These are phyloP conservation scores for Chrysochromulina tobinii DNA, from an alignment of 78 protist species.

Conservation along the genomic window DNA sequence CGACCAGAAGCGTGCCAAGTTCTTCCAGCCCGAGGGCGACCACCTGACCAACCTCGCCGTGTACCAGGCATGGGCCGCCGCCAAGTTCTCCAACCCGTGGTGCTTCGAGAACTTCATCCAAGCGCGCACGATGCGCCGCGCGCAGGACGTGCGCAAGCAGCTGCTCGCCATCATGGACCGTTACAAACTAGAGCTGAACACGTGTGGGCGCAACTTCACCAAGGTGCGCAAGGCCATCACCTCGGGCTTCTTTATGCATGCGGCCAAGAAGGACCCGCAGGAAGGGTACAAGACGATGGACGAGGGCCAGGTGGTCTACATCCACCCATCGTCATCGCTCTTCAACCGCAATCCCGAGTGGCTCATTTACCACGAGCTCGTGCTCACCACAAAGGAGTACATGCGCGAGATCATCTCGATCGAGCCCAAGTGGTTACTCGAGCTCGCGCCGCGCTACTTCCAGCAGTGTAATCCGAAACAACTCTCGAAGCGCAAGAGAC, in stretches of 20 bases:
- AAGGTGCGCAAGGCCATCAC: constrained; percentile 83
- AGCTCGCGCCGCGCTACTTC: constrained; percentile 93
- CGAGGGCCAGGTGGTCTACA: constrained; percentile 84
- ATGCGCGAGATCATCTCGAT: constrained; percentile 89
- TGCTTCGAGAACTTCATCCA: constrained; percentile 97
- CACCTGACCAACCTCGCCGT: constrained; percentile 94
- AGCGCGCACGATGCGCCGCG: constrained; percentile 85
- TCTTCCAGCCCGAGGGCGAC: constrained; percentile 96
- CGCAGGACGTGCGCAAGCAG: constrained; percentile 97
- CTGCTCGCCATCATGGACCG: constrained; percentile 93
- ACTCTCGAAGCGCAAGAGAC: constrained; percentile 62
- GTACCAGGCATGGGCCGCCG: constrained; percentile 91
- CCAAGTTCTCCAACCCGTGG: constrained; percentile 75
- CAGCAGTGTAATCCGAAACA: constrained; percentile 73
- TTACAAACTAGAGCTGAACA: constrained; percentile 68
- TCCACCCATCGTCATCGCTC: constrained; percentile 96
- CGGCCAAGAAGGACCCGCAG: constrained; percentile 95
- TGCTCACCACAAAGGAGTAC: constrained; percentile 96
- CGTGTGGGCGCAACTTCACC: constrained; percentile 81
- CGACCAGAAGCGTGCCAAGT: constrained; percentile 89
- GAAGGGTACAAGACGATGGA: constrained; percentile 94
- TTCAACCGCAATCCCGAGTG: constrained; percentile 92
- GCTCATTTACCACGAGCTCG: constrained; percentile 92
- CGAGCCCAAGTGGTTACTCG: constrained; percentile 95
- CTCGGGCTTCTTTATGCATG: constrained; percentile 93